Evolutionary conservation across 2,329 filamentous ascomycete genomes (phyloP), one percentile per base, ranked within the genome.

Genomic region (Ambrosiella cleistominuta): DNA sequence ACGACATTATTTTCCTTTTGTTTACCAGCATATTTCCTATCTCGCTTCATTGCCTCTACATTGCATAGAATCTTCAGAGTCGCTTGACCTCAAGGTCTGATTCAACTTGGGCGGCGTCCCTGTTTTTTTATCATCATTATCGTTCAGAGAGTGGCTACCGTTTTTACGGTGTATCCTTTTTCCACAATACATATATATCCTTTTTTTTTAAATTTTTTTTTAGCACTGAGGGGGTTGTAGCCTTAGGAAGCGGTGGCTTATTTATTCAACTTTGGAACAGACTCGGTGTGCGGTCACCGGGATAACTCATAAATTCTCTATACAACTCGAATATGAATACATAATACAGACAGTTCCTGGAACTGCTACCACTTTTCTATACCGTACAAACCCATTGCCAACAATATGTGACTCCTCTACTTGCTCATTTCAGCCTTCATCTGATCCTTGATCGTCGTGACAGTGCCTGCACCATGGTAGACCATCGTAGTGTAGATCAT

Each of bases 401-500:
- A 47, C n/a, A 8, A 52, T 35, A 37, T 51, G 9, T 8, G 12
- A 27, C 19, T 17, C 40, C 35, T 55, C 35, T 55, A 47, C n/a
- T 60, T 64, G 63, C 66, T 66, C 64, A 72, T 63, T 62, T 67
- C 66, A 59, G 72, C 68, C 64, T 71, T 74, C 73, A 85, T 78
- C 72, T 85, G 79, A 52, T 70, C 70, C 70, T 85, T 85, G 62
- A 85, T 81, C 64, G 79, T 72, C 50, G 81, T 83, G 15, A 84
- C 70, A 1, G 80, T 83, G 15, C 82, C 82, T 1, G 78, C 73
- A 11, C 82, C 82, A 11, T 79, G 79, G 62, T 85, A 85, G 1
- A 81, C 76, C 66, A 83, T 69, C 0, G 73, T 85, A 0, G 93
- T 98, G 69, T 97, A 97, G 56, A 95, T 76, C 81, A 95, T 93